Evolutionary conservation across 192 early-diverging fungal genomes (phyloP), one percentile per base, ranked within the genome.

Genomic region (Entrophospora sp.): DNA sequence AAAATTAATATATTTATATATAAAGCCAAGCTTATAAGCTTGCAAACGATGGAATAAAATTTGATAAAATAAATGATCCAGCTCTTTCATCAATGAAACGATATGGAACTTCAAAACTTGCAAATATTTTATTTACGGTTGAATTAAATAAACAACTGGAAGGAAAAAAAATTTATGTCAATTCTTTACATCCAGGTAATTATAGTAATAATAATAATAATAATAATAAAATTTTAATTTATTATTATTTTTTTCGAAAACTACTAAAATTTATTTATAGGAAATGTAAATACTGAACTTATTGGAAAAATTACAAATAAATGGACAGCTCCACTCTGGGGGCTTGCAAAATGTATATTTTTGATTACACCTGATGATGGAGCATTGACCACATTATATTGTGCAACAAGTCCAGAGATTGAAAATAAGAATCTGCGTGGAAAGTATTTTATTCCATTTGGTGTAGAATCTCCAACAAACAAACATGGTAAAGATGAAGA

Each of bases 31-130:
- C 71, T 5, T 70, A 81, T 37, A 61, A 61, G 7, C 3, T 24
- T 30, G 24, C 68, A 5, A 58, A 40, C 10, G 69, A 73, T 42
- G 71, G 65, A 16, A 66, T 85, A 43, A 60, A 79, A n/a, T 78
- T 71, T 30, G 80, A 81, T 0, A 68, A 72, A 5, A 40, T 80
- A 14, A 49, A 76, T 16, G 58, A 75, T 38, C 60, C 34, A 20
- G 75, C 75, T 12, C 51, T 24, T 37, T 57, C 64, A 2, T 42
- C 71, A 4, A 57, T 61, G n/a, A 34, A 49, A 12, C 38, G 64
- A 44, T 85, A 86, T 65, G 76, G 72, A 24, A 68, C 75, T 16
- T 72, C 75, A 8, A 88, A 88, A 73, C 68, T 84, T 64, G 73
- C 80, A 51, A 83, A 81, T 42, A 69, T 80, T 24, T 69, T 80